Conservation (phyloP, 306 rosid species). For the Alnus rubra region DNA sequence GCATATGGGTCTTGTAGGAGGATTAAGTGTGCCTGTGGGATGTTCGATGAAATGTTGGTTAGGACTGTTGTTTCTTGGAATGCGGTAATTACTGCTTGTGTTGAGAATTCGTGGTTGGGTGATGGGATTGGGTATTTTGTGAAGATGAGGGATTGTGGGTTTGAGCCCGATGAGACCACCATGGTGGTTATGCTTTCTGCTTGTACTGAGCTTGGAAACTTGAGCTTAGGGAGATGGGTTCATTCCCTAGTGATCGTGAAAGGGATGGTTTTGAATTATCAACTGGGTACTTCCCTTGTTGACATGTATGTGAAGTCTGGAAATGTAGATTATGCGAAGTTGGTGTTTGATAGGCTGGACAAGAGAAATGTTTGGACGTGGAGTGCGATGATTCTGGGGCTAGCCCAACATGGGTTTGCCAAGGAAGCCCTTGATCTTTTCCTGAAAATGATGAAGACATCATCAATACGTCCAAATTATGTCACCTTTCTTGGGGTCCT, state of each 20-base stretch:
- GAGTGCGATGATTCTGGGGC: conserved; percentile 90
- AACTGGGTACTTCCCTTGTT: conserved; percentile 79
- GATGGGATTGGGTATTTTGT: conserved; percentile 59
- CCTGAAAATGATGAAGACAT: conserved; percentile 36
- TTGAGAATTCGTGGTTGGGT: conserved; percentile 53
- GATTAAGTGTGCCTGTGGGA: conserved; percentile 39
- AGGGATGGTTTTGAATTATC: conserved; percentile 62
- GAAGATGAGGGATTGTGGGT: conserved; percentile 62
- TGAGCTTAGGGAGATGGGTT: conserved; percentile 74
- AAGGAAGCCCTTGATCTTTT: conserved; percentile 70
- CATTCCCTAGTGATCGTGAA: conserved; percentile 62
- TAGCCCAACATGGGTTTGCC: conserved; percentile 86
- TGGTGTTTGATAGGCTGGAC: conserved; percentile 56
- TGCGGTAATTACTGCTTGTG: conserved; percentile 65
- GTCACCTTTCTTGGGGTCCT: conserved; percentile 84
- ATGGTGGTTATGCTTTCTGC: conserved; percentile 74
- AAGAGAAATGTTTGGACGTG: conserved; percentile 87
- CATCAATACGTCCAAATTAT: conserved; percentile 60
- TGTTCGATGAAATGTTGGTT: conserved; percentile 72
- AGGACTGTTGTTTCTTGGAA: conserved; percentile 87
- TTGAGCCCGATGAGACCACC: conserved; percentile 78
- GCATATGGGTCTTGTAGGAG: conserved; percentile 73
- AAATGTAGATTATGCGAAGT: conserved; percentile 50
- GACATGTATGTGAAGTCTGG: conserved; percentile 92
- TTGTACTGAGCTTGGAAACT: conserved; percentile 76